These are phyloP conservation scores for Talaromyces wortmannii DNA, from an alignment of 495 filamentous ascomycete genomes.

Conservation along the genomic window DNA sequence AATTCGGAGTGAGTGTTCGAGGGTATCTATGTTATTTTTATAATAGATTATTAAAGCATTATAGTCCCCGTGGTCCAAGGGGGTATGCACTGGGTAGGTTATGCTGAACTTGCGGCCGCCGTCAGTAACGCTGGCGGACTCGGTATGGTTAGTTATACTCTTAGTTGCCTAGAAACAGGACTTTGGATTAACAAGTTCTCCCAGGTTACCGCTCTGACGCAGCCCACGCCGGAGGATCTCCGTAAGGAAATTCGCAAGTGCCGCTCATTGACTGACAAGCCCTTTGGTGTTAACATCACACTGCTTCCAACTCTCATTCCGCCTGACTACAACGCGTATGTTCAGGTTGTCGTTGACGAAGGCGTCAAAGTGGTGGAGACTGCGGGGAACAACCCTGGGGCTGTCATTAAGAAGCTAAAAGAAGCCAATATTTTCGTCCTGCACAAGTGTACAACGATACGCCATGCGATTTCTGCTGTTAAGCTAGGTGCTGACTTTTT, in stretches of 20 bases:
- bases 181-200: neutral
- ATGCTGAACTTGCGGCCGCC: conserved; percentile 86
- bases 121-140: conserved; percentile 94
- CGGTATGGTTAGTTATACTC: conserved; percentile 50
- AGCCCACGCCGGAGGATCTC: conserved; percentile 86
- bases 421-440: conserved; percentile 68
- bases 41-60: too few species aligned
- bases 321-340: conserved; percentile 88
- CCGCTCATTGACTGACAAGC: conserved; percentile 74
- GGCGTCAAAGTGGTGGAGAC: conserved; percentile 94
- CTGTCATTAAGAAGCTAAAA: conserved; percentile 86
- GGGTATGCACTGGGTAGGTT: conserved; percentile 90
- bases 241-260: conserved; percentile 89
- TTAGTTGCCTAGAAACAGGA: neutral
- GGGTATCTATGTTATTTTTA: too few species aligned
- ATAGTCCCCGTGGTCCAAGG: conserved; percentile 96
- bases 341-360: conserved; percentile 87
- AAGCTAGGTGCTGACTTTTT: conserved; percentile 97
- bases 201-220: conserved; percentile 82
- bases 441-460: conserved; percentile 96
- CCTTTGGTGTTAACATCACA: conserved; percentile 95
- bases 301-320: conserved; percentile 84
- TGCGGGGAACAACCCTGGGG: conserved; percentile 88
- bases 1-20: too few species aligned
- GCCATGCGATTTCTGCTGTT: conserved; percentile 84